Base-by-base conservation (phyloP, 2,329 filamentous ascomycete genomes). In the Tolypocladium paradoxum region DNA sequence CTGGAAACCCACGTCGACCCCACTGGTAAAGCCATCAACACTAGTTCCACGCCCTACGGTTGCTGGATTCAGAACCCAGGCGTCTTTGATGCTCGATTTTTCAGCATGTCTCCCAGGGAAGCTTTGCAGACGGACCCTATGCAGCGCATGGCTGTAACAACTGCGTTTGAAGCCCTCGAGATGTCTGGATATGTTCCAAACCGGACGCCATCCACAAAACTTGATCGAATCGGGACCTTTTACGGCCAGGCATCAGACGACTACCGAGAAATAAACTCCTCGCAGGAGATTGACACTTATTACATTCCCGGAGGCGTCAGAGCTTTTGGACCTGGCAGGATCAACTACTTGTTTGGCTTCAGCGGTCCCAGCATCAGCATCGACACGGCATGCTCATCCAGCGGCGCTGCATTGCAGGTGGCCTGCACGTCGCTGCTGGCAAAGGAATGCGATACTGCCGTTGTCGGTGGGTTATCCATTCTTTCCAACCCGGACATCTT, bases 321-420 rank as follows among this genome's bases (percentile, higher is more conserved):
- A 16, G 18, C 47, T 5, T 55, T 45, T 31, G 22, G 50, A 6
- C 34, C 38, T 2, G 54, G 54, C 34, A 46, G 48, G 12, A 9
- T 55, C 9, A 40, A n/a, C 14, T 51, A 55, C 36, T 50, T 47
- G 6, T 54, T 56, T 11, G 52, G 54, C 18, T 49, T 46, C 40
- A 52, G 46, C 3, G 54, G 54, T 5, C 54, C 54, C 3, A 38
- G 22, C n/a, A 31, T 56, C 16, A 49, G 34, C 31, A 22, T 56
- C 16, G 54, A 56, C 43, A 52, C 54, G 34, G 54, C 52, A 6
- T 37, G 37, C 37, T 40, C 37, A 6, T 40, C 37, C 9, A 40
- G 37, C 37, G 37, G 37, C 37, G 37, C 37, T 5, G 37, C 37
- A 6, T 18, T 40, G 37, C 37, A 54, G 46, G 31, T 47, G 4